Evolutionary conservation across 2,329 filamentous ascomycete species (phyloP).

Genomic region (Paecilomyces dactylethromorphus): DNA sequence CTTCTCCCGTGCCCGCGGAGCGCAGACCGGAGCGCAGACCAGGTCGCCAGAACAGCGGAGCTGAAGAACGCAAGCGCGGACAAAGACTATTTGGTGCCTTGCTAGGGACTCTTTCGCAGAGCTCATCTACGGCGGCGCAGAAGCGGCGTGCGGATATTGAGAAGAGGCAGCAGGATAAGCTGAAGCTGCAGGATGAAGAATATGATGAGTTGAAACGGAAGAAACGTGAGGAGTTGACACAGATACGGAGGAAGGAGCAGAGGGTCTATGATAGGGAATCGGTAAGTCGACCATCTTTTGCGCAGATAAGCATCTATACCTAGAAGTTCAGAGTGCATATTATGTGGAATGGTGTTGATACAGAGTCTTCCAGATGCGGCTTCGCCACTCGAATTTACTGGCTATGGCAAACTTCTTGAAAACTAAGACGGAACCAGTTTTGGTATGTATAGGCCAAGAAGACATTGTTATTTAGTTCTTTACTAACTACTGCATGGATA

Average conservation of each 20-base stretch:
- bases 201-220: conserved; percentile 62
- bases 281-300: conserved; percentile 47
- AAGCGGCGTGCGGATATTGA: conserved; percentile 74
- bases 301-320: not conserved
- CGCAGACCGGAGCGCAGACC: conserved; percentile 11
- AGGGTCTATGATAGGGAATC: conserved; percentile 67
- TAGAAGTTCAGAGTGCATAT: too few relatives aligned
- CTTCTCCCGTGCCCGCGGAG: conserved; percentile 14
- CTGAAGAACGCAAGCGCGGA: conserved; percentile 77
- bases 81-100: conserved; percentile 80
- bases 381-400: conserved; percentile 65
- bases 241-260: conserved; percentile 61
- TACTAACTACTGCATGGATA: not conserved
- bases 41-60: conserved; percentile 28
- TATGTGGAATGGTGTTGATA: conserved; percentile 15
- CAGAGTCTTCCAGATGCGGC: conserved; percentile 56
- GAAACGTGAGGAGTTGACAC: conserved; percentile 57
- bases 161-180: conserved; percentile 69
- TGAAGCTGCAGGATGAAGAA: conserved; percentile 69
- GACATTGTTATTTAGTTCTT: not conserved
- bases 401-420: conserved; percentile 65
- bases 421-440: conserved; percentile 63
- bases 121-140: conserved; percentile 55
- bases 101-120: conserved; percentile 71
- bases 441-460: conserved; percentile 53